phyloP scores from a whole-genome alignment of 73 alveolate species.

The Blepharisma stoltei region DNA sequence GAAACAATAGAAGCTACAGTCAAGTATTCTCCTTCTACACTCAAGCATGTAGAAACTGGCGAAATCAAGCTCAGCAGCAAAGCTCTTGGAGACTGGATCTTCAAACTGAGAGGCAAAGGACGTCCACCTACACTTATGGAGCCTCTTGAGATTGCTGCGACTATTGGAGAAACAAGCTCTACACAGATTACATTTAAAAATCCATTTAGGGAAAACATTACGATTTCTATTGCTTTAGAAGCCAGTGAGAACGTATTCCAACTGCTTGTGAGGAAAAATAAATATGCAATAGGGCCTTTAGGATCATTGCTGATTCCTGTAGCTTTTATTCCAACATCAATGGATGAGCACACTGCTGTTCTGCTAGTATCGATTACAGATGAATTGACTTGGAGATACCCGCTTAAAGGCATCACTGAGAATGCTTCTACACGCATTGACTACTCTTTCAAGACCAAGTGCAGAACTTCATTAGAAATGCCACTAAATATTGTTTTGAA shows the following conservation, averaged over 20 bases:
- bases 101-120: slow-evolving; percentile 90
- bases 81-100: slow-evolving; percentile 95
- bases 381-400: slow-evolving; percentile 92
- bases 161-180: slow-evolving; percentile 94
- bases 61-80: slow-evolving; percentile 74
- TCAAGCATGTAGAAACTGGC: slow-evolving; percentile 84
- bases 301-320: slow-evolving; percentile 88
- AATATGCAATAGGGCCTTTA: slow-evolving; percentile 83
- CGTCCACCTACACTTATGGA: slow-evolving; percentile 94
- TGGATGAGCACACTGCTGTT: slow-evolving; percentile 88
- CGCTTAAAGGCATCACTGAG: slow-evolving; percentile 94
- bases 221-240: slow-evolving; percentile 74
- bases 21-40: slow-evolving; percentile 88
- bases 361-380: slow-evolving; percentile 89
- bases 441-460: slow-evolving; percentile 83
- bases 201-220: slow-evolving; percentile 90
- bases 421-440: slow-evolving; percentile 86
- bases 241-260: slow-evolving; percentile 78
- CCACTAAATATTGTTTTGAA: slow-evolving; percentile 62
- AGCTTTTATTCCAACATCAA: slow-evolving; percentile 87
- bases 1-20: slow-evolving; percentile 75
- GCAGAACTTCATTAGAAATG: slow-evolving; percentile 78
- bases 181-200: slow-evolving; percentile 92
- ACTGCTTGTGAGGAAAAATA: slow-evolving; percentile 77
- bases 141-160: slow-evolving; percentile 84